These are phyloP conservation scores for Chlorella sp. DNA, from an alignment of 139 green algal species.

Conservation along the genomic window DNA sequence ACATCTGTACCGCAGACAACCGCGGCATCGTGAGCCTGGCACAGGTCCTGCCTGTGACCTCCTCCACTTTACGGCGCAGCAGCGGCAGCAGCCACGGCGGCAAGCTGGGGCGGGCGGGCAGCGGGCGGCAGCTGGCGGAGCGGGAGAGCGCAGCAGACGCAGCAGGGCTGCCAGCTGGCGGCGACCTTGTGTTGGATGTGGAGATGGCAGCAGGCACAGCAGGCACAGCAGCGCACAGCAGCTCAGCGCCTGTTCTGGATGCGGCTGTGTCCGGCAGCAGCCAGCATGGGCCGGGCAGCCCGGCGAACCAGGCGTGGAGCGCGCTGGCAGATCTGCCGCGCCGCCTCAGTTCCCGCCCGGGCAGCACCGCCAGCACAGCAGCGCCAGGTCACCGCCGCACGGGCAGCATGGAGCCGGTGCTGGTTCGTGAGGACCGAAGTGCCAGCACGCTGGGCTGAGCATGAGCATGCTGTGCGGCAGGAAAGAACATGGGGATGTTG, in stretches of 20 bases:
- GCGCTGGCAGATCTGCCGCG: background rate
- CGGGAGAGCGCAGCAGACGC: background rate
- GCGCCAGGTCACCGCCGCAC: conserved; percentile 20
- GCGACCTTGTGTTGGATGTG: background rate
- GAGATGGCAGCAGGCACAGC: background rate
- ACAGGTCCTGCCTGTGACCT: background rate
- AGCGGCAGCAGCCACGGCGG: background rate
- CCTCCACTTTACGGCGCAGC: background rate
- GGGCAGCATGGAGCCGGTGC: conserved; percentile 25
- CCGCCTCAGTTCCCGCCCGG: background rate
- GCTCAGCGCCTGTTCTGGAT: background rate
- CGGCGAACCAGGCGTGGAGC: background rate
- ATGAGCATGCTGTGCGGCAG: too few species aligned
- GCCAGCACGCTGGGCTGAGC: background rate
- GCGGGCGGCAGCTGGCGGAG: too few species aligned
- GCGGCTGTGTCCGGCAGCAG: background rate
- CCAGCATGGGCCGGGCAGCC: background rate
- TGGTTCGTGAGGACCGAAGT: background rate
- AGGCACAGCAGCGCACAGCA: background rate
- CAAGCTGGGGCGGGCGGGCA: background rate
- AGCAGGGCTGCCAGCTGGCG: background rate
- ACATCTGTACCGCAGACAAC: conserved; percentile 13
- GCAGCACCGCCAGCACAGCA: too few species aligned
- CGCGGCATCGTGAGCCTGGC: background rate
- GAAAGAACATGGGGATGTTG: too few species aligned